Base-by-base conservation (phyloP, 1,284 basidiomycete genomes). In the Pseudomicrostroma phylloplanum region DNA sequence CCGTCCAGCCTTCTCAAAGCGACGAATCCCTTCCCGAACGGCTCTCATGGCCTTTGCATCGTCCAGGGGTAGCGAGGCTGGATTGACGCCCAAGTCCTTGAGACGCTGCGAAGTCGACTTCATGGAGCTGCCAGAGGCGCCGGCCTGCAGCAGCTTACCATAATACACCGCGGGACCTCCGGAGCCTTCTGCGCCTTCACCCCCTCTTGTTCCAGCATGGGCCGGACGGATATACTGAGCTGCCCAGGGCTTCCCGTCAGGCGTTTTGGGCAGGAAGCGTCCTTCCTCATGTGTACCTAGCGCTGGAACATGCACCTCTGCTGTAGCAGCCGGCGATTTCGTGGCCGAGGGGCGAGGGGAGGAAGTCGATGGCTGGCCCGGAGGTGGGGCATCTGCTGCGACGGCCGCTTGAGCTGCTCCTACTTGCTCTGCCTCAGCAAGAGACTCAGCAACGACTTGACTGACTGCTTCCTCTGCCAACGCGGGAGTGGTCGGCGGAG, bases 1-100 rank as follows among this genome's bases (percentile, higher is more conserved):
- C 40, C 71, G 67, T 7, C 59, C 58, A 0, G 89, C 89, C 57
- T 81, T 81, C 2, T 84, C 84, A n/a, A 90, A 79, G 60, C 88
- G 80, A 1, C 84, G 85, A 71, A 82, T 81, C 13, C 81, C 78
- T 57, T 87, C 85, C 57, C 83, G 83, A 58, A 85, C 83, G 64
- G 83, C 82, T 60, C 81, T 82, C 62, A 81, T 80, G 7, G 83
- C 82, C 60, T 83, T 82, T 15, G 86, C 83, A 66, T 87, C 84
- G 2, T 83, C 72, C 0, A 82, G 40, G 2, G 72, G 68, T 0
- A 73, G 55, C 0, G 56, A 19, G 1, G 61, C 13, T 0, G 61
- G 43, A 12, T 67, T 64, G 19, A 76, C 30, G 0, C 70, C 73
- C 1, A 63, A 65, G 1, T 59, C 57, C 41, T 67, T 61, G 21